phyloP scores from a whole-genome alignment of 2,329 filamentous ascomycete species.

The Paraphoma chrysanthemicola region DNA sequence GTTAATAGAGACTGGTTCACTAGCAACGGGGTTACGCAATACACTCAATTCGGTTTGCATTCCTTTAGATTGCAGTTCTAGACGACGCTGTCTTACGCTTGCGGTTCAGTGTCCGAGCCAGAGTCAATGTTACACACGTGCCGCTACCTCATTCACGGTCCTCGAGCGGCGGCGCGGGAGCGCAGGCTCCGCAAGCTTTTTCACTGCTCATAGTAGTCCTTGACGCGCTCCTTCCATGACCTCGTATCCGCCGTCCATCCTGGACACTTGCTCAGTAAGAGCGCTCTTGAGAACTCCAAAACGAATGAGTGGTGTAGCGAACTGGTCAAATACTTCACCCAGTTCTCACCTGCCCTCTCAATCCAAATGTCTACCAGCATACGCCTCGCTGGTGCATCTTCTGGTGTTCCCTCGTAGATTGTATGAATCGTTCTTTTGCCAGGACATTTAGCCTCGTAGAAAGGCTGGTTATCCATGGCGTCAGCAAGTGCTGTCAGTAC shows the following conservation, averaged over 20 bases:
- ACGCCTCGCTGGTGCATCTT: slow-evolving; percentile 17
- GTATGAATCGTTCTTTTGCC: slow-evolving; percentile 3
- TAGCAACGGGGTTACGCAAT: too few species aligned
- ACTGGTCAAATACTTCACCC: neutral
- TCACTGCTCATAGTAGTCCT: neutral
- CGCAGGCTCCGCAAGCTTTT: neutral
- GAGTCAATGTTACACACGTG: too few species aligned
- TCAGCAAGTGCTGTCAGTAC: slow-evolving; percentile 18
- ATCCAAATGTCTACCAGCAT: slow-evolving; percentile 27
- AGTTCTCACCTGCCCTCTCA: neutral
- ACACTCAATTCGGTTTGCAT: too few species aligned
- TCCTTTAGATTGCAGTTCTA: too few species aligned
- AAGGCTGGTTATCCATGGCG: slow-evolving; percentile 10
- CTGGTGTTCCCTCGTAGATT: slow-evolving; percentile 23
- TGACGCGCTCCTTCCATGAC: neutral
- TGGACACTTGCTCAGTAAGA: neutral
- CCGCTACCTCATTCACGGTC: too few species aligned
- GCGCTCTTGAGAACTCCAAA: neutral
- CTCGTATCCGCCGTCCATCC: neutral
- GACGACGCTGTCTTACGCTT: too few species aligned
- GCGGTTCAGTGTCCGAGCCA: too few species aligned
- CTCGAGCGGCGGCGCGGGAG: neutral
- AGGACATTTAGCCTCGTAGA: slow-evolving; percentile 15
- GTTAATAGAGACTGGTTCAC: too few species aligned
- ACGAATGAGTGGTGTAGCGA: neutral